Conservation (phyloP, 148 eudicot genomes). For the Cornus kousa region DNA sequence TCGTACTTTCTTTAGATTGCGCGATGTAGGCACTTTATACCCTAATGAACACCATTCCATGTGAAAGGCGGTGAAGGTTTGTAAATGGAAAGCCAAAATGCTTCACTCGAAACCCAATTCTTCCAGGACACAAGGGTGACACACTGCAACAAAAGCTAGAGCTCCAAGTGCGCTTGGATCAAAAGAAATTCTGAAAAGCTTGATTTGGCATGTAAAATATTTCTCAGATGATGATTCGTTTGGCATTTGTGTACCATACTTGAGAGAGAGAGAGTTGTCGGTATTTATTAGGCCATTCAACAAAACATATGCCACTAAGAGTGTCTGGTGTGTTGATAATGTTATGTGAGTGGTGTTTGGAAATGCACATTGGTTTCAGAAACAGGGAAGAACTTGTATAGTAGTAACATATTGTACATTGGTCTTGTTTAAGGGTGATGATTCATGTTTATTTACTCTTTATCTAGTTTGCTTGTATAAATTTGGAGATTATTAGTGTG, state of each 20-base stretch:
- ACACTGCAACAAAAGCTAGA: background rate
- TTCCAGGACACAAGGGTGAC: no score
- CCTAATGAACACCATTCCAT: background rate
- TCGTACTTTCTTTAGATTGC: slow-evolving; percentile 68
- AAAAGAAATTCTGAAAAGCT: slow-evolving; percentile 6
- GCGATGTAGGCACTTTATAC: background rate
- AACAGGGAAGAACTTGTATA: background rate
- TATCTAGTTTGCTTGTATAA: background rate
- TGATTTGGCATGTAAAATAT: background rate
- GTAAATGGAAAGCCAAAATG: background rate
- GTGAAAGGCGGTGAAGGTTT: slow-evolving; percentile 6
- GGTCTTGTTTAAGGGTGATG: slow-evolving; percentile 10
- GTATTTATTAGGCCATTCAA: background rate
- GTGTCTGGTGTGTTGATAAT: background rate
- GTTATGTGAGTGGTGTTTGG: slow-evolving; percentile 4
- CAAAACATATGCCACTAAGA: no score
- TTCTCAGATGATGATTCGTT: background rate
- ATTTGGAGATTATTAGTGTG: no score
- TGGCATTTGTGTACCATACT: slow-evolving; percentile 11
- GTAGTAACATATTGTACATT: slow-evolving; percentile 2
- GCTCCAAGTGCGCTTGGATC: background rate
- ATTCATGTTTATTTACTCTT: background rate
- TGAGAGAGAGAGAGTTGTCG: background rate
- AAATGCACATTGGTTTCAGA: slow-evolving; percentile 6
- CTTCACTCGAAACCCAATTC: background rate